These are phyloP conservation scores for Neurospora africana DNA, from an alignment of 495 filamentous ascomycete species.

Conservation along the genomic window DNA sequence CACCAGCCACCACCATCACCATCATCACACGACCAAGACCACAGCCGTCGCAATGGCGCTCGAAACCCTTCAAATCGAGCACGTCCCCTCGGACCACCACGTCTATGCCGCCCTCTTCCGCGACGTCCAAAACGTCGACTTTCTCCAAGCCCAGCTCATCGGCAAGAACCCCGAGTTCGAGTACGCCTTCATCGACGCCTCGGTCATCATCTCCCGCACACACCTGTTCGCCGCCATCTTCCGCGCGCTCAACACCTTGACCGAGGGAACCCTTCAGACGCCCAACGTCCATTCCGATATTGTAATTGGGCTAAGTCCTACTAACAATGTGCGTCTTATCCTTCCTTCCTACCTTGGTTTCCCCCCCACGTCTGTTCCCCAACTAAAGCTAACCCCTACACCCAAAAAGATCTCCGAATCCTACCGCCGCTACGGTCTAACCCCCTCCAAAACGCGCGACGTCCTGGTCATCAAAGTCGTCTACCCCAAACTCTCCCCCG, in stretches of 20 bases:
- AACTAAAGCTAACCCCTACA: background rate
- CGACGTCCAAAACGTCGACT: constrained; percentile 63
- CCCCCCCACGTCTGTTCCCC: no score
- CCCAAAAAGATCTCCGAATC: constrained; percentile 58
- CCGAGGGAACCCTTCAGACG: constrained; percentile 52
- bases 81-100: constrained; percentile 52
- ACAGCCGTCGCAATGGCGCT: constrained; percentile 11
- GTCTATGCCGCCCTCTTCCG: constrained; percentile 66
- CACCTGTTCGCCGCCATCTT: constrained; percentile 72
- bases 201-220: constrained; percentile 50
- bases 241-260: constrained; percentile 58
- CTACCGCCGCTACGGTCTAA: constrained; percentile 78
- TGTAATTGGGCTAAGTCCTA: constrained; percentile 69
- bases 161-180: constrained; percentile 73
- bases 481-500: constrained; percentile 1
- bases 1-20: background rate
- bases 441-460: constrained; percentile 48
- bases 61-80: constrained; percentile 55
- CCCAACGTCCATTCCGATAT: constrained; percentile 90
- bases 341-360: background rate
- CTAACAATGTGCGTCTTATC: constrained; percentile 60
- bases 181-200: constrained; percentile 88
- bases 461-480: constrained; percentile 69
- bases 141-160: constrained; percentile 70
- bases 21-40: background rate